Evolutionary conservation across 1,139 yeast species (phyloP).

Genomic region (Geotrichum histeridarum): DNA sequence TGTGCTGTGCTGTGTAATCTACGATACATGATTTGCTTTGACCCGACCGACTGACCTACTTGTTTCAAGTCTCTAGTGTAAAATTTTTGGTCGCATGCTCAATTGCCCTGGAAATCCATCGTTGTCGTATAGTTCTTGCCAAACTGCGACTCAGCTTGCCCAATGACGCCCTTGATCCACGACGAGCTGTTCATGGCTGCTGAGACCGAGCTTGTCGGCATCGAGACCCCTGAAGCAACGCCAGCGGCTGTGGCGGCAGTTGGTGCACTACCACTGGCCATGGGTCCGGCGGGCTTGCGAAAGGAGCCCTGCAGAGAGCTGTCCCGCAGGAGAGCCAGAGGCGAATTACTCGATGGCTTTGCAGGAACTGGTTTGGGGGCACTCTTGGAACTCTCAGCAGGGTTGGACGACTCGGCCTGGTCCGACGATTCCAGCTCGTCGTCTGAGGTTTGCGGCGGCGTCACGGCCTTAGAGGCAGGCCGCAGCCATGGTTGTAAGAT

Average conservation of each 20-base stretch:
- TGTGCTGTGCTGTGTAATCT: not conserved
- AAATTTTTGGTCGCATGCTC: no score
- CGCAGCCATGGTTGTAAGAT: constrained; percentile 19
- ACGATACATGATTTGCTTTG: not conserved
- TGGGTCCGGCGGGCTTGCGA: no score
- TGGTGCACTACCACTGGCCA: no score
- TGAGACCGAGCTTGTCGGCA: not conserved
- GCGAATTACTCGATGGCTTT: not conserved
- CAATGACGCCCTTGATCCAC: constrained; percentile 17
- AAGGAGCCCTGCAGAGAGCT: no score
- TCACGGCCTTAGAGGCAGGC: constrained; percentile 9
- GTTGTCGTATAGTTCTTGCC: constrained; percentile 16
- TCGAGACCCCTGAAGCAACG: not conserved
- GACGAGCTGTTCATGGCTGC: constrained; percentile 10
- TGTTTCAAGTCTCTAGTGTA: no score
- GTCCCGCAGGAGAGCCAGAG: no score
- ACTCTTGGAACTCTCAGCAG: not conserved
- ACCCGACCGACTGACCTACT: not conserved
- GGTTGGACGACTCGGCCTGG: no score
- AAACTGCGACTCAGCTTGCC: constrained; percentile 17
- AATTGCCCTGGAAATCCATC: constrained; percentile 9
- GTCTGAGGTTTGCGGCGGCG: not conserved
- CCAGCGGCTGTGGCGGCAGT: no score
- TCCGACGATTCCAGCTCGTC: not conserved
- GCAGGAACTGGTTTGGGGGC: not conserved